Base-by-base conservation (phyloP, 352 stramenopile species). In the Phytophthora crassamura region DNA sequence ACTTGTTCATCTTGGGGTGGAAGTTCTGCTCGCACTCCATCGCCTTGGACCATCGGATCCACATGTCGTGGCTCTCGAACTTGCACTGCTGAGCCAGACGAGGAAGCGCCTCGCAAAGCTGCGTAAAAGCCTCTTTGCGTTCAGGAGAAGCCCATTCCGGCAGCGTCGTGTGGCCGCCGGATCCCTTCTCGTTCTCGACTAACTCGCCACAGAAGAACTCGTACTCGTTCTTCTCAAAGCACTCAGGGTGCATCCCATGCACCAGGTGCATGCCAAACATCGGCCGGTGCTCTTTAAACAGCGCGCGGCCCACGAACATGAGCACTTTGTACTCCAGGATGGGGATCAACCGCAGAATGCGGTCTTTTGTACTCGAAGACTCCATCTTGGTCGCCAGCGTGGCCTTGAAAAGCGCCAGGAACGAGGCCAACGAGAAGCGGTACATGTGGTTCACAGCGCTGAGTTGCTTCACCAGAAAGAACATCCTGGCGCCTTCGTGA, bases 211-310 rank as follows among this genome's bases (percentile, higher is more conserved):
- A 94, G 65, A 98, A 98, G 30, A 97, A 86, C 54, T 95, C 90
- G 73, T 95, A 98, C 69, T 98, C 95, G 30, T 96, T 80, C 52
- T 86, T 79, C n/a, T 97, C 88, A 43, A 98, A 98, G 15, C 88
- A 90, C 6, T 98, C 86, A 1, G 74, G 69, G 48, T 98, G 90
- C 89, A 98, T 98, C 1, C 87, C 93, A 42, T 97, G 89, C 20
- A 98, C 91, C 12, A 98, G 59, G 38, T 98, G 95, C 59, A 98
- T 74, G 0, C 90, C 95, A 63, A 98, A 98, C 84, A 98, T 98
- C 1, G 90, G 83, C 0, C 94, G 80, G 48, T 98, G 90, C 43
- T 93, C 90, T 68, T 98, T 98, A 64, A 98, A 97, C 4, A 98
- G 69, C 11, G 88, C 83, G 16, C 95, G 89, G 2, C 91, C 92